A percentile compares a stretch with the other conserved stretches of the same genome.
Evolutionary conservation across 805 yeast species (phyloP).

Genomic region (Yarrowia keelungensis): DNA sequence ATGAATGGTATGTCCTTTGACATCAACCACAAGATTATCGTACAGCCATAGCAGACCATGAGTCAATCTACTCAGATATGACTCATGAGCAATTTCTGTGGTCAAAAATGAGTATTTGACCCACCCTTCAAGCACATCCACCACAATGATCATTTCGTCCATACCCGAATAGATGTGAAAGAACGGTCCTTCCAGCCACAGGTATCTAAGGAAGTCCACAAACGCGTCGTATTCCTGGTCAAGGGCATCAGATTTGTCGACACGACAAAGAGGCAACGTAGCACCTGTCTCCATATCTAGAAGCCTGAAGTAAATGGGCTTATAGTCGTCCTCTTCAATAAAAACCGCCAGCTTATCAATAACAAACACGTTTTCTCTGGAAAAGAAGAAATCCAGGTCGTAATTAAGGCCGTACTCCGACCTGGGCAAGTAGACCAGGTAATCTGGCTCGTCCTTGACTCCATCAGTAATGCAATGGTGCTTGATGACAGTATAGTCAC

Average conservation of each 20-base stretch:
- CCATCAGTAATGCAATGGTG: constrained; percentile 15
- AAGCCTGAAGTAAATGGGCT: constrained; percentile 1
- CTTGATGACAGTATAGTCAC: constrained; percentile 1
- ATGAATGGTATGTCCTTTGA: background rate
- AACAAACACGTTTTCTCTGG: constrained; percentile 16
- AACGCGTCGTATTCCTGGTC: constrained; percentile 12
- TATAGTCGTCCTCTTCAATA: background rate
- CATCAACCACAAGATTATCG: constrained; percentile 3
- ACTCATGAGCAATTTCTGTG: background rate
- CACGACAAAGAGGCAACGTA: background rate
- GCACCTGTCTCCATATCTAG: constrained; percentile 2
- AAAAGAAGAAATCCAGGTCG: constrained; percentile 6
- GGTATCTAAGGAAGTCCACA: constrained; percentile 2
- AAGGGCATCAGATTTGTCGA: constrained; percentile 10
- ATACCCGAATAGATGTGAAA: constrained; percentile 6
- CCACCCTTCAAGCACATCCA: constrained; percentile 6
- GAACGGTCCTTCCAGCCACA: constrained; percentile 24
- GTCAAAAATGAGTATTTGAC: constrained; percentile 1
- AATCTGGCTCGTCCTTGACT: constrained; percentile 8
- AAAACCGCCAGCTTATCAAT: constrained; percentile 1
- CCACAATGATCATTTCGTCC: constrained; percentile 15
- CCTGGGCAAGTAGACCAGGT: background rate
- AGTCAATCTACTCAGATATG: background rate
- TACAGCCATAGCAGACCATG: background rate
- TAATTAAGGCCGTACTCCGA: constrained; percentile 3